These are phyloP conservation scores for Lithospermum erythrorhizon DNA, from an alignment of 257 asterid genomes.

Conservation along the genomic window DNA sequence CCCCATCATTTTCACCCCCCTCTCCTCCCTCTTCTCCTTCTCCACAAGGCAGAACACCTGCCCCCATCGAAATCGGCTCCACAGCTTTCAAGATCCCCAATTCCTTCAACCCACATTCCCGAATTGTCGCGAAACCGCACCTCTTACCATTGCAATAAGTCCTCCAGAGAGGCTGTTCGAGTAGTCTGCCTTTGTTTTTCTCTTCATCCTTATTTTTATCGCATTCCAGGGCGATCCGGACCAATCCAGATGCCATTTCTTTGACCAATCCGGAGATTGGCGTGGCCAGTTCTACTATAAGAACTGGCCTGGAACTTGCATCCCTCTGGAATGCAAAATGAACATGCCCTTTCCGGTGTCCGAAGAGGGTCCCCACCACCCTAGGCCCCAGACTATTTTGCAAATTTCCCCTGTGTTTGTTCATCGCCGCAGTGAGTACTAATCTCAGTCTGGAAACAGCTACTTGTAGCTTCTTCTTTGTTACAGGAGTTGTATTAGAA, in stretches of 20 bases:
- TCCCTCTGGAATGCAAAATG: conserved; percentile 48
- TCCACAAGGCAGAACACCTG: conserved; percentile 35
- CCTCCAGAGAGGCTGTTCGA: conserved; percentile 41
- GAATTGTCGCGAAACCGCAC: conserved; percentile 32
- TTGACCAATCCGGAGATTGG: conserved; percentile 40
- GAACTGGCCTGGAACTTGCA: conserved; percentile 26
- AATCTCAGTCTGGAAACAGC: background rate
- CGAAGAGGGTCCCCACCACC: conserved; percentile 48
- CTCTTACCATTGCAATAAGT: conserved; percentile 41
- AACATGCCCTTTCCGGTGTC: conserved; percentile 35
- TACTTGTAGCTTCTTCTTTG: background rate
- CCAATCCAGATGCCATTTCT: conserved; percentile 43
- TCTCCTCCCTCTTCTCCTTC: conserved; percentile 11
- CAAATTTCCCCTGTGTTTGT: background rate
- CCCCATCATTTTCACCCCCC: conserved; percentile 18
- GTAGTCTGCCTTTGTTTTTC: conserved; percentile 9
- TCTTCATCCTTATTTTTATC: conserved; percentile 24
- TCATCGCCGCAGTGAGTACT: background rate
- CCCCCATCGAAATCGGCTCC: conserved; percentile 51
- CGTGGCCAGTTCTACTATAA: conserved; percentile 39
- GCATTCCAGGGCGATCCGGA: conserved; percentile 43
- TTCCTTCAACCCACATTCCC: conserved; percentile 34
- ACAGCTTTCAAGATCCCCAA: conserved; percentile 32
- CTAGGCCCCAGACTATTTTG: conserved; percentile 24
- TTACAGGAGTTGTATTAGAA: background rate